Evolutionary conservation across 306 rosid genomes (phyloP).

Genomic region (Lupinus albus): DNA sequence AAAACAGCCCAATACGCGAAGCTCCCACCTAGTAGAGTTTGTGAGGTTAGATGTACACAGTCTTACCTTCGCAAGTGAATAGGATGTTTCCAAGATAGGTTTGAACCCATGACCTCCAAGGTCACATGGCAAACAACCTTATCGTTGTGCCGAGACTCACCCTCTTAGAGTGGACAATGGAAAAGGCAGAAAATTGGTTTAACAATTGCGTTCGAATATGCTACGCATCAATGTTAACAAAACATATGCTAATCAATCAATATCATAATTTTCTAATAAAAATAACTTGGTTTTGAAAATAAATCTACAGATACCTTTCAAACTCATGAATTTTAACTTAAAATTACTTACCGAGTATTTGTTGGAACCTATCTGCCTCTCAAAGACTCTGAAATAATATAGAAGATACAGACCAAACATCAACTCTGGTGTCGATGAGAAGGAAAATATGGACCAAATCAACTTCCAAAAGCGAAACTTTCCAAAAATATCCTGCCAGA

Average conservation of each 20-base stretch:
- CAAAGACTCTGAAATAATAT: slow-evolving; percentile 96
- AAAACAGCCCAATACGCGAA: too few relatives aligned
- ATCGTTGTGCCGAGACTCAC: too few relatives aligned
- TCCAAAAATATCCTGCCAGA: slow-evolving; percentile 84
- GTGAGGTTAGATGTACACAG: too few relatives aligned
- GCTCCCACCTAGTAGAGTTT: too few relatives aligned
- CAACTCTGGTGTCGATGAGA: slow-evolving; percentile 93
- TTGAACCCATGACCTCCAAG: too few relatives aligned
- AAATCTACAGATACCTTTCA: neutral
- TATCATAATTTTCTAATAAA: neutral
- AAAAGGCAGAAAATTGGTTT: slow-evolving; percentile 15
- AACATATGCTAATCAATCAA: neutral
- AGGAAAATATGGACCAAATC: slow-evolving; percentile 71
- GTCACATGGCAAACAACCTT: too few relatives aligned
- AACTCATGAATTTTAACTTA: slow-evolving; percentile 15
- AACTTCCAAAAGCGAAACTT: slow-evolving; percentile 81
- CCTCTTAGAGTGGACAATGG: slow-evolving; percentile 5
- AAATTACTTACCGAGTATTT: slow-evolving; percentile 71
- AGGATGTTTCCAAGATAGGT: too few relatives aligned
- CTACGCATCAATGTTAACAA: slow-evolving; percentile 23
- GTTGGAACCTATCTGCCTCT: slow-evolving; percentile 97
- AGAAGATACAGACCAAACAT: slow-evolving; percentile 89
- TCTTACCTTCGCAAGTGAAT: too few relatives aligned
- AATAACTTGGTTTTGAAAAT: slow-evolving; percentile 26
- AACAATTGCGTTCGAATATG: neutral